phyloP scores from a whole-genome alignment of 345 rosid genomes.

The Physaria fendleri region DNA sequence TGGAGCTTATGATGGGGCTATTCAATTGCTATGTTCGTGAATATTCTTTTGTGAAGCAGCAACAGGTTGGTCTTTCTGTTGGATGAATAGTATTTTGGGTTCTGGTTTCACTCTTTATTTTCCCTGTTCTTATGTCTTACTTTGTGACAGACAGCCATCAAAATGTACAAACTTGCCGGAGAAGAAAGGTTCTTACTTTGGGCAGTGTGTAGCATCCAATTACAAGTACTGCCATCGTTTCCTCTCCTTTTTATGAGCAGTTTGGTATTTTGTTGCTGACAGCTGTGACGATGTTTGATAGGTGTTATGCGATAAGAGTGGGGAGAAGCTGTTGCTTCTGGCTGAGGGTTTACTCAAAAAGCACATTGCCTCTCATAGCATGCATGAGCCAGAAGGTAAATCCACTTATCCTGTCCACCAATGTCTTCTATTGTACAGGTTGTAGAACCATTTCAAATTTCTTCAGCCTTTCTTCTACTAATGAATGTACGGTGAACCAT shows the following conservation, averaged over 20 bases:
- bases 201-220: slow-evolving; percentile 99
- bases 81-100: neutral
- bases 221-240: slow-evolving; percentile 52
- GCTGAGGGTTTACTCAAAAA: slow-evolving; percentile 94
- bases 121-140: slow-evolving; percentile 12
- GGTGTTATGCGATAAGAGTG: slow-evolving; percentile 88
- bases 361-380: slow-evolving; percentile 79
- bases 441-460: slow-evolving; percentile 7
- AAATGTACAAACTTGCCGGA: slow-evolving; percentile 88
- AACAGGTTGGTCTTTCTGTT: slow-evolving; percentile 58
- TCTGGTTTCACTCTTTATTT: slow-evolving; percentile 2
- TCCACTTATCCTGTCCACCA: slow-evolving; percentile 33
- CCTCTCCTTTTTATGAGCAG: neutral
- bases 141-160: slow-evolving; percentile 81
- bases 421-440: slow-evolving; percentile 2
- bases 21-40: slow-evolving; percentile 95
- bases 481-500: too few species aligned
- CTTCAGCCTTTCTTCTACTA: neutral
- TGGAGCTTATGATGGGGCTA: slow-evolving; percentile 94
- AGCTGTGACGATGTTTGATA: slow-evolving; percentile 23
- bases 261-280: slow-evolving; percentile 15
- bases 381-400: slow-evolving; percentile 96
- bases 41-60: slow-evolving; percentile 91
- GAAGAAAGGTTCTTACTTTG: slow-evolving; percentile 95
- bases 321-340: slow-evolving; percentile 69